Base-by-base conservation (phyloP, 768 basidiomycete genomes). In the Mycena vitilis region DNA sequence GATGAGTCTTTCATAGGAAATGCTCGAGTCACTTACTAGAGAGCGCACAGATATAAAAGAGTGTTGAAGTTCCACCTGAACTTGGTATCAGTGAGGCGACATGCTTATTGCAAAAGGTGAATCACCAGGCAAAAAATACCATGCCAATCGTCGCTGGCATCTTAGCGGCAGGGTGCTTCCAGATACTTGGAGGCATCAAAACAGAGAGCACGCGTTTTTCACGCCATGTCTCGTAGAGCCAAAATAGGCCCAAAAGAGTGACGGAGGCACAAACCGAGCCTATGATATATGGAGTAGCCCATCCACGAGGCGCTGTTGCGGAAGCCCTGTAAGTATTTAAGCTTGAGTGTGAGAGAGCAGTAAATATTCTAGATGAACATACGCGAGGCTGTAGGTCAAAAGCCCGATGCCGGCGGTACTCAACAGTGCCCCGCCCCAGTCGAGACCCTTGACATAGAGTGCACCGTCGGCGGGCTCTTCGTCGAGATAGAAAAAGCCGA, bases 381-480 rank as follows among this genome's bases (percentile, higher is more conserved):
- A 78, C 78, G 76, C 75, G 7, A 78, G 65, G 34, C 74, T 73
- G 52, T 73, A 78, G 22, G 74, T 76, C n/a, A 78, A 61, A 38
- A 78, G 71, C 8, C 71, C 78, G 22, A 78, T 63, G 5, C 77
- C 77, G 12, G 63, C 59, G 18, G 73, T 76, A 63, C 77, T 78
- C 6, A 78, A 55, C 7, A 73, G 18, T 1, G 77, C 77, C 16
- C 77, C 78, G 15, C 76, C 72, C 78, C 76, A 78, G 60, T 78
- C 78, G 20, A 78, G 68, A 11, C 78, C 78, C 63, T 76, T 78
- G 25, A 56, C 66, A 61, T 78, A 78, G 7, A 45, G 48, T 51
- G 11, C 48, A 59, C 22, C 72, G 66, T 15, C 66, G 16, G 73
- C 70, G 13, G 44, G 16, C 18, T 53, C 13, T 20, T 52, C 52